These are phyloP conservation scores for Pichia eremophila DNA, from an alignment of 805 yeast genomes.

Conservation along the genomic window DNA sequence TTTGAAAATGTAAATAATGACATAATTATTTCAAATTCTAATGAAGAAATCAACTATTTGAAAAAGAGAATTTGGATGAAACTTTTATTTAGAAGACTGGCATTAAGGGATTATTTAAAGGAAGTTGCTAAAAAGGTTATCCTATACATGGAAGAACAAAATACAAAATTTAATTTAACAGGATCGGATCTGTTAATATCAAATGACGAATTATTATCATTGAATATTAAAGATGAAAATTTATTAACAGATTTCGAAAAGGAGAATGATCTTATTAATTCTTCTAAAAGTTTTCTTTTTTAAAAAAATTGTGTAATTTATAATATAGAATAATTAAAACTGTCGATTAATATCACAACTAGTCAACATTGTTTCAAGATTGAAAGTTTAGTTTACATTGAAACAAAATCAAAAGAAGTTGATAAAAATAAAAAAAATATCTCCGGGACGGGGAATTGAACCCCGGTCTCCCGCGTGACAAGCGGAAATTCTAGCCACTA, in stretches of 20 bases:
- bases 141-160: neutral
- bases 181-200: neutral
- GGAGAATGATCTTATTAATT: neutral
- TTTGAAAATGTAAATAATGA: neutral
- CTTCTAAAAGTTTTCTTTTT: too few species aligned
- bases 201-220: neutral
- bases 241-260: neutral
- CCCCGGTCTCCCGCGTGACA: conserved; percentile 37
- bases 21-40: neutral
- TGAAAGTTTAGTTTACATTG: too few species aligned
- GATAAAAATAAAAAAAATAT: too few species aligned
- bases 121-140: neutral
- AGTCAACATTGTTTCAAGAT: too few species aligned
- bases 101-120: neutral
- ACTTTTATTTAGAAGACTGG: neutral
- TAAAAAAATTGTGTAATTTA: too few species aligned
- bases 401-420: too few species aligned
- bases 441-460: conserved; percentile 36
- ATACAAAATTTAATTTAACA: too few species aligned
- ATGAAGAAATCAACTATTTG: too few species aligned
- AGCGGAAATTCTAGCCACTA: conserved; percentile 35
- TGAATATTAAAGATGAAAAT: too few species aligned
- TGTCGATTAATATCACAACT: too few species aligned
- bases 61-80: neutral
- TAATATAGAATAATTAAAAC: too few species aligned